A percentile compares a stretch with the other conserved stretches of the same genome.
Evolutionary conservation across 805 yeast genomes (phyloP).

Genomic region (Lachancea waltii): DNA sequence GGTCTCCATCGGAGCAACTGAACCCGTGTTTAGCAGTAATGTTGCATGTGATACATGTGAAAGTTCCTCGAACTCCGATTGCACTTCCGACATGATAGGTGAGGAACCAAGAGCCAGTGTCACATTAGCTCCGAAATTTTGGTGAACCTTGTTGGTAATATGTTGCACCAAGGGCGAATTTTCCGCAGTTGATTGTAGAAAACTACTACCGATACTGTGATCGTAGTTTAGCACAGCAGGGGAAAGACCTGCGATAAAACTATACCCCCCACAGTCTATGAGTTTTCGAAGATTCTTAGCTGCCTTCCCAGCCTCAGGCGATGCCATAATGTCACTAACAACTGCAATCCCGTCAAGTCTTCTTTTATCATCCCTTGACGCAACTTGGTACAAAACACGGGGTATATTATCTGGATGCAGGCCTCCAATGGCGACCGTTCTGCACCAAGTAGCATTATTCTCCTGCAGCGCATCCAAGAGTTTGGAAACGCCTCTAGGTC

Average conservation of each 20-base stretch:
- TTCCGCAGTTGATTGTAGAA: constrained; percentile 23
- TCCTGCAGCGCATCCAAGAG: constrained; percentile 43
- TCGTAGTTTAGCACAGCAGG: neutral
- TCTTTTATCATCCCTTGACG: constrained; percentile 38
- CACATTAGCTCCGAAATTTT: constrained; percentile 81
- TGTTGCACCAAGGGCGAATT: constrained; percentile 70
- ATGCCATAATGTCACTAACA: constrained; percentile 79
- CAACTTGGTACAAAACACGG: constrained; percentile 45
- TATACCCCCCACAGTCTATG: constrained; percentile 17
- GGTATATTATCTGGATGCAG: constrained; percentile 57
- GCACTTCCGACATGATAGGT: constrained; percentile 80
- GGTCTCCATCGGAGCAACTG: constrained; percentile 45
- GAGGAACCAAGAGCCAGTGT: constrained; percentile 79
- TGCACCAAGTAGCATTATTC: constrained; percentile 35
- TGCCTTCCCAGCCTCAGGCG: constrained; percentile 44
- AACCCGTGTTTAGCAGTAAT: constrained; percentile 70
- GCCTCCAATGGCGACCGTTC: constrained; percentile 79
- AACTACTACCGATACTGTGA: constrained; percentile 15
- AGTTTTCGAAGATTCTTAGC: constrained; percentile 35
- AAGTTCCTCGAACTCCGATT: constrained; percentile 61
- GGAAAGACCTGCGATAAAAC: constrained; percentile 8
- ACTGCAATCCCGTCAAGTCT: constrained; percentile 78
- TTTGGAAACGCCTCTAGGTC: constrained; percentile 57
- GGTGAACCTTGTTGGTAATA: constrained; percentile 83
- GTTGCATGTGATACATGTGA: constrained; percentile 48